Conservation (phyloP, 257 asterid genomes). For the Solanum megistacrolobum region DNA sequence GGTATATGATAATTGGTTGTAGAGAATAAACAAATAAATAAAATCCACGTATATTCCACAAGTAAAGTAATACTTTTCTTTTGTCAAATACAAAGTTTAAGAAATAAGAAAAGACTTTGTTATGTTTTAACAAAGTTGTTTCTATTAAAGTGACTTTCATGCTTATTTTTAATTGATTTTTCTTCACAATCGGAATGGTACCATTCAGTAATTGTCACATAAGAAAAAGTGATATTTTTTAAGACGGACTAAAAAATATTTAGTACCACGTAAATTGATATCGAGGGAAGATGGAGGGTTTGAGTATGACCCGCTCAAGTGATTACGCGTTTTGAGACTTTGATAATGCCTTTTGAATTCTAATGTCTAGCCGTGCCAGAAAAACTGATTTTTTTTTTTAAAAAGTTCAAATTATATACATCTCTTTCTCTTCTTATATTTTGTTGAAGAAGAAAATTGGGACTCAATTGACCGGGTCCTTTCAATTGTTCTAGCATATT, state of each 20-base stretch:
- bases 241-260: fast-evolving
- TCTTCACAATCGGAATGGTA: not conserved
- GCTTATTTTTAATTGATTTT: not conserved
- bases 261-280: too few relatives aligned
- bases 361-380: not conserved
- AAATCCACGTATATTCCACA: not conserved
- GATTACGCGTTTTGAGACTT: not conserved
- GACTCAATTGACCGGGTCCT: not conserved
- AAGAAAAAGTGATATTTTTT: not conserved
- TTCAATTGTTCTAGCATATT: not conserved
- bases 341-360: not conserved
- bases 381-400: not conserved
- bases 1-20: not conserved
- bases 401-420: not conserved
- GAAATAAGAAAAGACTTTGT: too few relatives aligned
- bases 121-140: not conserved
- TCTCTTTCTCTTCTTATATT: not conserved
- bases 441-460: not conserved
- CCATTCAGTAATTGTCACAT: not conserved
- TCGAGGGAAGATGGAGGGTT: not conserved
- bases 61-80: not conserved
- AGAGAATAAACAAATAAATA: not conserved
- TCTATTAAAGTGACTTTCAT: not conserved
- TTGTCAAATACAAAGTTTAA: not conserved
- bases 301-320: not conserved